Evolutionary conservation across 352 stramenopile species (phyloP), one percentile per base, ranked within the genome.

Genomic region (Aphanomyces invadans): DNA sequence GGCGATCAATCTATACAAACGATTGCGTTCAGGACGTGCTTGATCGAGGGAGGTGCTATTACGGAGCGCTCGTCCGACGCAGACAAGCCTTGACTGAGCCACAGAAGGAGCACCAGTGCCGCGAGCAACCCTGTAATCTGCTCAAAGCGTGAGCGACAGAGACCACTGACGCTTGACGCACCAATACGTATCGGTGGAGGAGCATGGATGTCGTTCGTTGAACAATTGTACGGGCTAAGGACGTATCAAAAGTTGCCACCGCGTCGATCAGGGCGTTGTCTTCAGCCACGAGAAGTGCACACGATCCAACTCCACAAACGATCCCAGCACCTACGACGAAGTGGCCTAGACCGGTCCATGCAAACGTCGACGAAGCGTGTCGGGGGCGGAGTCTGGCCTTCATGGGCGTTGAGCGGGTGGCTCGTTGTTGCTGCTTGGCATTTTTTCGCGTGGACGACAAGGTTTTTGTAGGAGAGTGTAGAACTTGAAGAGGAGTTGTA

Each of bases 321-420:
- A 53, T 26, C 45, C n/a, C 2, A 9, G 45, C 45, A 21, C n/a
- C 15, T 53, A 12, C 2, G 21, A 26, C 1, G 2, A 3, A 53
- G 45, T 53, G 45, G 26, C 45, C n/a, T 2, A 29, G 45, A 9
- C 25, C 15, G 15, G 45, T 21, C 25, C 45, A 29, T 11, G 4
- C 12, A 46, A 36, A 2, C 28, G 21, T 33, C 17, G 52, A 60
- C 4, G 53, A 62, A 3, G 11, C 12, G 25, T 36, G 36, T 19
- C 38, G 55, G 4, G 55, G 21, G 5, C 55, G 55, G 7, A 64
- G 55, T 19, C 55, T 32, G 11, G 55, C 21, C 15, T 64, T 64
- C 36, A 64, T 49, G 19, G 55, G 55, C 39, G 55, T 64, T 17
- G 25, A 12, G 17, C 55, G 29, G 17, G 11, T 23, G 10, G 19